Conservation (phyloP, 2,329 filamentous ascomycete genomes). For the Fusarium sp. region DNA sequence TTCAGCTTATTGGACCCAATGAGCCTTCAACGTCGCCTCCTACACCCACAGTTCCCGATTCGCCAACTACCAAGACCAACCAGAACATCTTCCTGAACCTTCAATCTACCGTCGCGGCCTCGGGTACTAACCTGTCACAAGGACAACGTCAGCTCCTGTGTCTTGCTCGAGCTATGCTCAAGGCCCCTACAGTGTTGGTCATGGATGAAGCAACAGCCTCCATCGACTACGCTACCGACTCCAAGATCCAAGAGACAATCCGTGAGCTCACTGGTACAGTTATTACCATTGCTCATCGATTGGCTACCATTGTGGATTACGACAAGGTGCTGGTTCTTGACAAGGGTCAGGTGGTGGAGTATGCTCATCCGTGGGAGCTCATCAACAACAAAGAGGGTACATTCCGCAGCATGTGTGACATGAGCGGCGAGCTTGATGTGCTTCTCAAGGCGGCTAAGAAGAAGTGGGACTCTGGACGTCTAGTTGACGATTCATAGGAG, state of each 20-base stretch:
- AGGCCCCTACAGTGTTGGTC: slow-evolving; percentile 90
- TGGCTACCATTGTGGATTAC: slow-evolving; percentile 98
- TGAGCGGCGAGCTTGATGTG: slow-evolving; percentile 66
- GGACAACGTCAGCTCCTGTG: slow-evolving; percentile 95
- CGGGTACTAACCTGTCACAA: slow-evolving; percentile 93
- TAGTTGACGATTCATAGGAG: slow-evolving; percentile 50
- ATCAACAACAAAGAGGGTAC: slow-evolving; percentile 75
- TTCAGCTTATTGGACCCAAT: slow-evolving; percentile 81
- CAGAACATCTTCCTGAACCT: slow-evolving; percentile 96
- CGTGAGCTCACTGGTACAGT: slow-evolving; percentile 93
- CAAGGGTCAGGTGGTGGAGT: slow-evolving; percentile 88
- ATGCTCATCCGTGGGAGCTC: slow-evolving; percentile 87
- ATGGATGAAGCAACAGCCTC: slow-evolving; percentile 99
- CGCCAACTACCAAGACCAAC: slow-evolving; percentile 70
- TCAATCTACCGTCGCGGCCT: slow-evolving; percentile 84
- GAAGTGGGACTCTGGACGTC: slow-evolving; percentile 57
- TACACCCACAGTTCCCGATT: slow-evolving; percentile 43
- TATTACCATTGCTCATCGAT: slow-evolving; percentile 93
- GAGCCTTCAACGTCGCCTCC: slow-evolving; percentile 53
- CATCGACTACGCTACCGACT: slow-evolving; percentile 95
- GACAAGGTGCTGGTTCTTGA: slow-evolving; percentile 97
- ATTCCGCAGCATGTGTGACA: slow-evolving; percentile 73
- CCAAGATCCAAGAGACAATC: slow-evolving; percentile 96
- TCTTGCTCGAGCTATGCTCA: slow-evolving; percentile 90
- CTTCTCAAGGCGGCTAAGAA: slow-evolving; percentile 67